phyloP scores from a whole-genome alignment of 1,139 yeast species.

The Zhuliangozyma blackwelliae region DNA sequence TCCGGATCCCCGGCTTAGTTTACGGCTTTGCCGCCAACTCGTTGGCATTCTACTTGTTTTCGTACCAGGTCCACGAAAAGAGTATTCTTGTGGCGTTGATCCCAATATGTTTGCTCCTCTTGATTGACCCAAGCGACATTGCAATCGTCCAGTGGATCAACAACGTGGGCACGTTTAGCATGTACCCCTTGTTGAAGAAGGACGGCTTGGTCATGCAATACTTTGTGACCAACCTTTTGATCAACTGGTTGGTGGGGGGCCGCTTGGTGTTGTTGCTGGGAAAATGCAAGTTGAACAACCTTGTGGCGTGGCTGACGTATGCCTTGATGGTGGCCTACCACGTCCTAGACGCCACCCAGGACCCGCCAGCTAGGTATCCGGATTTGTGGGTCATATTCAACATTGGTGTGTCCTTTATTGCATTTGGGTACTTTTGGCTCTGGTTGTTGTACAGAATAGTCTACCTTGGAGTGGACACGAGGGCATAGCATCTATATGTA shows the following conservation, averaged over 20 bases:
- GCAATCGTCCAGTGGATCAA: conserved; percentile 84
- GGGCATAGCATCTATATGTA: too few relatives aligned
- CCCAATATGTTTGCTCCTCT: conserved; percentile 71
- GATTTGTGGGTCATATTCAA: conserved; percentile 85
- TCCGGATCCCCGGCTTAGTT: conserved; percentile 20
- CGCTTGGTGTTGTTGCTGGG: conserved; percentile 4
- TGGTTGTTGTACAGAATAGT: conserved; percentile 59
- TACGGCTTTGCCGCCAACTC: conserved; percentile 84
- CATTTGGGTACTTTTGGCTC: conserved; percentile 71
- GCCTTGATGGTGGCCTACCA: conserved; percentile 50
- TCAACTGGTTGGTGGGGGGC: conserved; percentile 78
- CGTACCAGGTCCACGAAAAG: conserved; percentile 96
- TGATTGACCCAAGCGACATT: conserved; percentile 54
- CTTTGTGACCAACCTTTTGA: conserved; percentile 51
- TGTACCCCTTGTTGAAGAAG: conserved; percentile 80
- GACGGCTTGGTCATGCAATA: conserved; percentile 77
- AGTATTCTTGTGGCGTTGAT: conserved; percentile 81
- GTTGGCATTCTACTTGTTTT: conserved; percentile 82
- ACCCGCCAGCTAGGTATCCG: conserved; percentile 63
- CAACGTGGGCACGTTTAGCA: conserved; percentile 76
- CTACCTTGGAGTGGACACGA: too few relatives aligned
- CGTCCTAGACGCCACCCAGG: conserved; percentile 44
- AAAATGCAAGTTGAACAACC: conserved; percentile 41
- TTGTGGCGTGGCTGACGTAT: conserved; percentile 58
- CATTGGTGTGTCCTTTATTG: conserved; percentile 67